phyloP scores from a whole-genome alignment of 179 eudicot genomes.

The Sideroxylon spinosum region DNA sequence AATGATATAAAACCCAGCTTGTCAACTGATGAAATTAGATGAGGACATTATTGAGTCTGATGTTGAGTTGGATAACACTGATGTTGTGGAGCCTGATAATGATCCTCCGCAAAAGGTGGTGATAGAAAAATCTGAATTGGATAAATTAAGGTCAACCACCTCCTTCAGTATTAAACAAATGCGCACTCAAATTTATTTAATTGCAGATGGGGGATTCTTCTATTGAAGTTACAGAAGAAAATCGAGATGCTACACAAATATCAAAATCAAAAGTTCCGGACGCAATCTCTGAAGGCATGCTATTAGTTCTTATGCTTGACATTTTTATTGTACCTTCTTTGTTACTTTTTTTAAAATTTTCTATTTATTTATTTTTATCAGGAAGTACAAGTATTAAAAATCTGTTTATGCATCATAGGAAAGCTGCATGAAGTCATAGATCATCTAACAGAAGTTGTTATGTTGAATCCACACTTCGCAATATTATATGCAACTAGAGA shows the following conservation, averaged over 20 bases:
- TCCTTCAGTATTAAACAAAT: slow-evolving; percentile 4
- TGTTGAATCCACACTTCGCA: slow-evolving; percentile 59
- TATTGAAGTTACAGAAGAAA: slow-evolving; percentile 70
- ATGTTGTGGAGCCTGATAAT: slow-evolving; percentile 69
- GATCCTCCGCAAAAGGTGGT: slow-evolving; percentile 79
- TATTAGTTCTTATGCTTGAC: neutral
- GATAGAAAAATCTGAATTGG: neutral
- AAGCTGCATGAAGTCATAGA: slow-evolving; percentile 64
- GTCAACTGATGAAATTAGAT: slow-evolving; percentile 20
- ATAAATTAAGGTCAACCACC: neutral
- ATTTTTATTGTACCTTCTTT: neutral
- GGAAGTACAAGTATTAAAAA: neutral
- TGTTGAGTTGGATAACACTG: slow-evolving; percentile 68
- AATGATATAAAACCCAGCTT: slow-evolving; percentile 6
- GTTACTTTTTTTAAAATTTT: no score
- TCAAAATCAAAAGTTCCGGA: slow-evolving; percentile 60
- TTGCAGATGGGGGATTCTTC: slow-evolving; percentile 83
- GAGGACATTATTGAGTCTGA: slow-evolving; percentile 81
- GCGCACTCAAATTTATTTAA: neutral
- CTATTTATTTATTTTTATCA: no score
- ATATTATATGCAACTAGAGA: slow-evolving; percentile 82
- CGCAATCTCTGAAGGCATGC: slow-evolving; percentile 61
- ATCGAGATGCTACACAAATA: slow-evolving; percentile 55
- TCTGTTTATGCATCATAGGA: slow-evolving; percentile 31
- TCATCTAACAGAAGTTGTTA: slow-evolving; percentile 68